Evolutionary conservation across 495 filamentous ascomycete species (phyloP).

Genomic region (Clohesyomyces aquaticus): DNA sequence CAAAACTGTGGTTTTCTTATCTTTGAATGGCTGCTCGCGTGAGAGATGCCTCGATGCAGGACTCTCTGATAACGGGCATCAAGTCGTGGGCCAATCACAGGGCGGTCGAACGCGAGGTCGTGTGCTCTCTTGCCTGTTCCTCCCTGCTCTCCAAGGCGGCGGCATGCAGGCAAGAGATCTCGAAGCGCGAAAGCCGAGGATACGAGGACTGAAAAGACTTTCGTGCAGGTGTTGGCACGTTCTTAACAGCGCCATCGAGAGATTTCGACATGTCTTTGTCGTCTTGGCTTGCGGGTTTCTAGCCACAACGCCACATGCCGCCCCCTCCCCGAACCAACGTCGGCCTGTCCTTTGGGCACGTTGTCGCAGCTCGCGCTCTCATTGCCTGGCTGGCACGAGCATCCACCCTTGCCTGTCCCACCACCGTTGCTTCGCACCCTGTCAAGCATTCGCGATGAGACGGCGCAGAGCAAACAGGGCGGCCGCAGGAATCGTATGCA

Average conservation of each 20-base stretch:
- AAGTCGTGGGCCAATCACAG: not conserved
- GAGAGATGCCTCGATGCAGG: not conserved
- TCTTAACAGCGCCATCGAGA: not conserved
- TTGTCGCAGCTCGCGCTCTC: not conserved
- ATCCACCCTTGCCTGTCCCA: too few relatives aligned
- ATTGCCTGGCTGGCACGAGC: not conserved
- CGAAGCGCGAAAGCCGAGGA: not conserved
- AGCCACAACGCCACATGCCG: not conserved
- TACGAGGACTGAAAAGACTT: not conserved
- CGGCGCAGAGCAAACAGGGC: too few relatives aligned
- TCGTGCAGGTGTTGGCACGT: not conserved
- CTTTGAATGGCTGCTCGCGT: too few relatives aligned
- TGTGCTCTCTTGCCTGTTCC: constrained; percentile 11
- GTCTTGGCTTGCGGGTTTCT: not conserved
- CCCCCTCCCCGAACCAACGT: too few relatives aligned
- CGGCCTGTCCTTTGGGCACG: not conserved
- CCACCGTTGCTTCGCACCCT: too few relatives aligned
- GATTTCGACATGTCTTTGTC: not conserved
- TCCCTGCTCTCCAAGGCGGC: not conserved
- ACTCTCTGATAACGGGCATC: not conserved
- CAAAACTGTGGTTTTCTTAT: too few relatives aligned
- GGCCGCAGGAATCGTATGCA: too few relatives aligned
- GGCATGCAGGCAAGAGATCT: not conserved
- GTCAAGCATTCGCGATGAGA: too few relatives aligned
- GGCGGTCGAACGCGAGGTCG: not conserved